A percentile compares a stretch with the other conserved stretches of the same genome.
Conservation (phyloP, 495 filamentous ascomycete genomes). For the Neurospora sp. region DNA sequence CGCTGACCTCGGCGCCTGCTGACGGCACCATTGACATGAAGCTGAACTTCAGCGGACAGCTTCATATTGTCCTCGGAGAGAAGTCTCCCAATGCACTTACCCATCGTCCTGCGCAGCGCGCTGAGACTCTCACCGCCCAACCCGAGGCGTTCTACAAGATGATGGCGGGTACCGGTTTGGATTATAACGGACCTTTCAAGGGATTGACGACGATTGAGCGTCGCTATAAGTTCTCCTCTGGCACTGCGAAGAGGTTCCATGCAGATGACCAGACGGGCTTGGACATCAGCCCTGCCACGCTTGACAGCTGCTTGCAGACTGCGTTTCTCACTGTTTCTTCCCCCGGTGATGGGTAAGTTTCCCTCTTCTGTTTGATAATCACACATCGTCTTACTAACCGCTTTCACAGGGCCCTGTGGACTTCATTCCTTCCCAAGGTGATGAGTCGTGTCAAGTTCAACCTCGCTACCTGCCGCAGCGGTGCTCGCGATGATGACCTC, state of each 20-base stretch:
- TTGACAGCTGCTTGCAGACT: slow-evolving; percentile 40
- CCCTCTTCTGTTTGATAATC: background rate
- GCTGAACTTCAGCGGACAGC: slow-evolving; percentile 21
- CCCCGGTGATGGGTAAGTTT: slow-evolving; percentile 28
- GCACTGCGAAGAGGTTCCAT: slow-evolving; percentile 25
- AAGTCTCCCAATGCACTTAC: slow-evolving; percentile 17
- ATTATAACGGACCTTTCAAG: slow-evolving; percentile 35
- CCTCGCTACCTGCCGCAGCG: slow-evolving; percentile 19
- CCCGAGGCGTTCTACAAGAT: slow-evolving; percentile 34
- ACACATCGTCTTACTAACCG: background rate
- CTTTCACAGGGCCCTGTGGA: slow-evolving; percentile 25
- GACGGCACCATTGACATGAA: slow-evolving; percentile 28
- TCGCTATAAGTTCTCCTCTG: slow-evolving; percentile 35
- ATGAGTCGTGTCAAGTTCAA: slow-evolving; percentile 32
- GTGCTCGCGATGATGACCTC: slow-evolving; percentile 11
- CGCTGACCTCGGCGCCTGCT: slow-evolving; percentile 23
- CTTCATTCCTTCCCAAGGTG: slow-evolving; percentile 29
- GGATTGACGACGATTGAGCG: slow-evolving; percentile 27
- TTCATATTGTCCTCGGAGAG: slow-evolving; percentile 25
- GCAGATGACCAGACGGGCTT: slow-evolving; percentile 22
- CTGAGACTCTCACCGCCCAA: slow-evolving; percentile 25
- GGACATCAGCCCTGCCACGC: slow-evolving; percentile 35
- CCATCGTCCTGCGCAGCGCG: slow-evolving; percentile 7
- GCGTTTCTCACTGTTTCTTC: slow-evolving; percentile 33
- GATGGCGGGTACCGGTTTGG: slow-evolving; percentile 31